Conservation (phyloP, 2,329 filamentous ascomycete species). For the Catunica adiposa region DNA sequence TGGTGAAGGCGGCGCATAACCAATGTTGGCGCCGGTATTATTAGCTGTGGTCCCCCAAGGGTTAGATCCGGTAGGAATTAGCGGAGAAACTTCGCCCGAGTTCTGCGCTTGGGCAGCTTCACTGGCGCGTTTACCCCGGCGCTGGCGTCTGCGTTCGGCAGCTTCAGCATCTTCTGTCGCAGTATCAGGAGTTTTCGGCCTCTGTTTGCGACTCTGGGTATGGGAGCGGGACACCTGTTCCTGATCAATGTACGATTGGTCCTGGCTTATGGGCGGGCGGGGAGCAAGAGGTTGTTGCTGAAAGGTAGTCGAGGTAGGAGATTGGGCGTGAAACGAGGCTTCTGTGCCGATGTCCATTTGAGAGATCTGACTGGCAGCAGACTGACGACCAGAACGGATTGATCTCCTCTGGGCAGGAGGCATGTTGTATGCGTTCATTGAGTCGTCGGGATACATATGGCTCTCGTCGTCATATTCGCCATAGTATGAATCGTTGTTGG, state of each 20-base stretch:
- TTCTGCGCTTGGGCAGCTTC: slow-evolving; percentile 6
- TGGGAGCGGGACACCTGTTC: not conserved
- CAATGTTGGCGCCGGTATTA: not conserved
- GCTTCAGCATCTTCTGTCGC: slow-evolving; percentile 12
- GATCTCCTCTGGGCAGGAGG: slow-evolving; percentile 2
- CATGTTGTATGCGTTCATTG: slow-evolving; percentile 4
- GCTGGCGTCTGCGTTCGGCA: slow-evolving; percentile 11
- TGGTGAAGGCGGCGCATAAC: slow-evolving; percentile 8
- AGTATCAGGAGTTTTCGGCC: slow-evolving; percentile 9
- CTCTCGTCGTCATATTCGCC: slow-evolving; percentile 4
- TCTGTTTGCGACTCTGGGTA: not conserved
- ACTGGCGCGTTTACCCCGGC: slow-evolving; percentile 10
- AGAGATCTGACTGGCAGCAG: not conserved
- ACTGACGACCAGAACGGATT: not conserved
- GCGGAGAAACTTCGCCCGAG: slow-evolving; percentile 11
- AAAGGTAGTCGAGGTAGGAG: slow-evolving; percentile 13
- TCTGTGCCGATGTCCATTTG: slow-evolving; percentile 4
- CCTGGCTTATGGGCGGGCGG: slow-evolving; percentile 9
- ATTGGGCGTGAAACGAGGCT: slow-evolving; percentile 6
- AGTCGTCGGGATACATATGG: not conserved
- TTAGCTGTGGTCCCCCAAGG: slow-evolving; percentile 1
- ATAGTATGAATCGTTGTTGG: slow-evolving; percentile 11
- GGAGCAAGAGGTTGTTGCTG: slow-evolving; percentile 12
- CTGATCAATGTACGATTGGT: slow-evolving; percentile 1
- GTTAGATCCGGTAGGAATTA: slow-evolving; percentile 8